phyloP scores from a whole-genome alignment of 179 eudicot genomes.

The Nepenthes alata region DNA sequence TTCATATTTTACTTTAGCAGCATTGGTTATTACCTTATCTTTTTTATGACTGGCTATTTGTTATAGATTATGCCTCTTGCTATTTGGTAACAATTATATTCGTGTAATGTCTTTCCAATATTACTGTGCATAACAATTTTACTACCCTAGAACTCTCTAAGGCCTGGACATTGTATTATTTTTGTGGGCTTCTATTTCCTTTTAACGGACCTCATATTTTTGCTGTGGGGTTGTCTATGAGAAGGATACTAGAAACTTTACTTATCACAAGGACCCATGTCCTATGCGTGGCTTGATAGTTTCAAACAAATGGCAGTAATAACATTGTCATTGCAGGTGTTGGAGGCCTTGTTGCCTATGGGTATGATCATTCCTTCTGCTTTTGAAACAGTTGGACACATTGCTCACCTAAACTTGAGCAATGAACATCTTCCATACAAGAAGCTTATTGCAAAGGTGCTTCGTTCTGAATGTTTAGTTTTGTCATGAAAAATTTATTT shows the following conservation, averaged over 20 bases:
- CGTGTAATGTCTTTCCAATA: no score
- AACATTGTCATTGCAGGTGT: conserved; percentile 32
- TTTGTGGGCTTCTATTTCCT: no score
- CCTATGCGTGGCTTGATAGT: not conserved
- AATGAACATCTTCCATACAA: conserved; percentile 78
- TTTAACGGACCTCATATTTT: no score
- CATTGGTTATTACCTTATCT: no score
- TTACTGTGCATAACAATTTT: no score
- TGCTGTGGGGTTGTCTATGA: no score
- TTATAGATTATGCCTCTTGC: no score
- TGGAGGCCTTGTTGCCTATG: conserved; percentile 65
- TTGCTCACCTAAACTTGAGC: conserved; percentile 76
- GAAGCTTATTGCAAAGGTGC: conserved; percentile 73
- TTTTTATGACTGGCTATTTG: no score
- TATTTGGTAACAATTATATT: no score
- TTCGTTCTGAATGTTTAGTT: conserved; percentile 5
- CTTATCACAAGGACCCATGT: not conserved
- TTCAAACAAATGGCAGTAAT: not conserved
- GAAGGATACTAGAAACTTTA: not conserved
- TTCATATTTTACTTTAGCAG: no score
- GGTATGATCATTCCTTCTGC: conserved; percentile 66
- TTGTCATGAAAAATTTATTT: not conserved
- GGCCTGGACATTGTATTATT: no score
- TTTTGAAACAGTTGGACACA: conserved; percentile 88
- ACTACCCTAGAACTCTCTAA: no score